Conservation (phyloP, 1,139 yeast species). For the Wickerhamomyces sp. region DNA sequence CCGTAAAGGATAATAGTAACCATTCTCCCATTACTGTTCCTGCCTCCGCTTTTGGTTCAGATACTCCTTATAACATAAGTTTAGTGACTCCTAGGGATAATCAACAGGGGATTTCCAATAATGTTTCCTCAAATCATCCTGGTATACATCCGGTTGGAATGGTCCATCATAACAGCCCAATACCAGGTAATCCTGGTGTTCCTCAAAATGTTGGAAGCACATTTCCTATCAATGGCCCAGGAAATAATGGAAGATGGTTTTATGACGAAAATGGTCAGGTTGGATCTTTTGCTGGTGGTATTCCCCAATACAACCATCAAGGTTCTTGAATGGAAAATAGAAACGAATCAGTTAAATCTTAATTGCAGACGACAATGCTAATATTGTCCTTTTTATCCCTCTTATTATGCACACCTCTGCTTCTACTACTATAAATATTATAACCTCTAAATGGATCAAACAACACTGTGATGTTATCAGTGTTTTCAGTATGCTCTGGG, state of each 20-base stretch:
- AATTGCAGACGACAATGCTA: too few relatives aligned
- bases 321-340: not conserved
- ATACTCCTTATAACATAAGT: not conserved
- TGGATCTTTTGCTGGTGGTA: constrained; percentile 1
- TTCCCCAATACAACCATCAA: not conserved
- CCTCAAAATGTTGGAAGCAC: not conserved
- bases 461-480: too few relatives aligned
- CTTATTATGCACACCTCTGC: too few relatives aligned
- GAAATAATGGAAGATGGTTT: constrained; percentile 2
- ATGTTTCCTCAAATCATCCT: not conserved
- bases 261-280: constrained; percentile 9
- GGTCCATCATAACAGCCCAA: not conserved
- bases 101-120: not conserved
- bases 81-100: not conserved
- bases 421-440: too few relatives aligned
- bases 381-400: too few relatives aligned
- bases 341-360: not conserved
- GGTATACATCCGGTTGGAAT: not conserved
- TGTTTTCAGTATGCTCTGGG: too few relatives aligned
- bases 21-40: not conserved
- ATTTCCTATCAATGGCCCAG: not conserved
- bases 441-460: too few relatives aligned
- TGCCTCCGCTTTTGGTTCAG: not conserved
- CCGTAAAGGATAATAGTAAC: not conserved
- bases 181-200: not conserved